phyloP scores from a whole-genome alignment of 2,329 filamentous ascomycete species.

The Curvularia spicifera region DNA sequence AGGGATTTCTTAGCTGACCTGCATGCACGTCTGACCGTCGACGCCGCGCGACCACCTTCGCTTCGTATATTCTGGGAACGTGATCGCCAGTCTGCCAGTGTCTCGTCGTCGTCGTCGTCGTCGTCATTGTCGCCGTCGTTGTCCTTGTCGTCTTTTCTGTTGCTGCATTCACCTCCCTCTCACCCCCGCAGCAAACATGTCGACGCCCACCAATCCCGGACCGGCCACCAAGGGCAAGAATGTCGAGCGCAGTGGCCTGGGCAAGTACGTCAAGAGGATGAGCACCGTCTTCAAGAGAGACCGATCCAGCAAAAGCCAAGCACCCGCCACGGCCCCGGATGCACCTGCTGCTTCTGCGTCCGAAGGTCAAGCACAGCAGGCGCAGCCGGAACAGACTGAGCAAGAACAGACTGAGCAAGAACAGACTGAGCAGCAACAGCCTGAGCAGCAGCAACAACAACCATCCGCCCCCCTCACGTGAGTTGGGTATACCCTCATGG shows the following conservation, averaged over 20 bases:
- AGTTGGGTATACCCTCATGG: background rate
- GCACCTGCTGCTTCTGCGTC: constrained; percentile 16
- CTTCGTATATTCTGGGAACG: constrained; percentile 10
- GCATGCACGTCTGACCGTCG: constrained; percentile 35
- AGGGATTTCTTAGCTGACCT: constrained; percentile 24
- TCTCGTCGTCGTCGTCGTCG: background rate
- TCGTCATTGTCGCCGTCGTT: no score
- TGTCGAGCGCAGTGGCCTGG: constrained; percentile 41
- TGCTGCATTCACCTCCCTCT: background rate
- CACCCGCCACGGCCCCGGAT: constrained; percentile 10
- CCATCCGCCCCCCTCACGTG: constrained; percentile 11
- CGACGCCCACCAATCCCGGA: constrained; percentile 28
- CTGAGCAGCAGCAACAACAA: background rate
- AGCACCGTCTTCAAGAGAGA: constrained; percentile 49
- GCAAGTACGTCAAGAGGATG: constrained; percentile 51
- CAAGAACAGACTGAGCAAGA: background rate
- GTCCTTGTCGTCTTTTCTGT: background rate
- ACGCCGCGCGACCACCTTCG: constrained; percentile 13
- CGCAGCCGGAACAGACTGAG: background rate
- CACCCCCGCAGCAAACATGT: constrained; percentile 31
- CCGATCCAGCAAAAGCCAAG: constrained; percentile 31
- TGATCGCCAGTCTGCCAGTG: background rate
- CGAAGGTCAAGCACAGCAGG: background rate
- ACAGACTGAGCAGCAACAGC: background rate
- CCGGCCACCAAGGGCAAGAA: constrained; percentile 29